Base-by-base conservation (phyloP, 2,329 filamentous ascomycete species). In the Tricladium varicosporioides region DNA sequence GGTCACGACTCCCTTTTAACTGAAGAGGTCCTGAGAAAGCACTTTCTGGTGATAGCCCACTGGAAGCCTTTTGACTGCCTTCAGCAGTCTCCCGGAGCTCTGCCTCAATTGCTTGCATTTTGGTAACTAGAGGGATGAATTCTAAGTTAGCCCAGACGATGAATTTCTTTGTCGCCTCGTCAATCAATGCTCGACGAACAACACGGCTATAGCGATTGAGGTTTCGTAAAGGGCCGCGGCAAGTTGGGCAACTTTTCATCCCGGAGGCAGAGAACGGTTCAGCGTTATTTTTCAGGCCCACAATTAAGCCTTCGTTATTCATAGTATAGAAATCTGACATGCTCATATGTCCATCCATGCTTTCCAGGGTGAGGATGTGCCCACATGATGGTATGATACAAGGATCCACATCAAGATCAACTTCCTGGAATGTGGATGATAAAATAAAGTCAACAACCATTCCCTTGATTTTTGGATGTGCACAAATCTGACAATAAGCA, bases 131-230 rank as follows among this genome's bases (percentile, higher is more conserved):
- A 51, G 63, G 63, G 16, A 64, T 59, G 54, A 65, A 65, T 49
- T 56, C 53, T 45, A 54, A 49, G 46, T 80, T 78, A 0, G 80
- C 75, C 73, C 77, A 82, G 2, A 77, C 64, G n/a, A 86, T 78
- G 65, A 89, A 85, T 60, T 83, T 85, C 70, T 86, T 87, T 0
- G 83, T 83, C 0, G 80, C 75, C 65, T 87, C 81, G 53, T 89
- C 84, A 0, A 89, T 74, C 5, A 84, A 72, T 0, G 80, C 82
- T 3, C 80, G 77, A 36, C 82, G 78, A 27, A 87, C 76, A 2
- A 88, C 78, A 9, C 85, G 78, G 13, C 83, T 81, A 63, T 89
- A 89, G 3, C 86, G 75, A 1, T 79, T 71, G 52, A 88, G 74
- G 57, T 78, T 77, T 15, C 82, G 74, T 11, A 89, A 71, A 0